Conservation (phyloP, 176 grass and related monocot genomes). For the Oryza glaberrima region DNA sequence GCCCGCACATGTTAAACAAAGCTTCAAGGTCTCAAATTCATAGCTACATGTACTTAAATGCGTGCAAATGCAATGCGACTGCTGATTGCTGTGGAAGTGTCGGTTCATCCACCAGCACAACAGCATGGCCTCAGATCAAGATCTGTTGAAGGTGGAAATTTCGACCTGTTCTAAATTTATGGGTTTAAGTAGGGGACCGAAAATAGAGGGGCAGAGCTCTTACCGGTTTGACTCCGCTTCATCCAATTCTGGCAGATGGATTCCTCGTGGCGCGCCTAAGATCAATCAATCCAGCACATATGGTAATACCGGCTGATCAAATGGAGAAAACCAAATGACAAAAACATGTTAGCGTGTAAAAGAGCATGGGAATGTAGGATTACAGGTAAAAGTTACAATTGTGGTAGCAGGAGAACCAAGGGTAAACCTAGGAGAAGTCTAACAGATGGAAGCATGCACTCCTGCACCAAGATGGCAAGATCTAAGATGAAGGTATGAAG, state of each 20-base stretch:
- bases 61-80: neutral
- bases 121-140: neutral
- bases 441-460: neutral
- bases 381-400: neutral
- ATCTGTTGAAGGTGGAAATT: neutral
- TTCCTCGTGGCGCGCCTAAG: neutral
- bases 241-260: neutral
- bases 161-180: neutral
- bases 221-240: conserved; percentile 12
- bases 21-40: neutral
- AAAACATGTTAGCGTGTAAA: neutral
- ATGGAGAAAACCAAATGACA: neutral
- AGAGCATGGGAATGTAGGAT: neutral
- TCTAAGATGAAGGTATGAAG: neutral
- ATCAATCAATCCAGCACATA: neutral
- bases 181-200: neutral
- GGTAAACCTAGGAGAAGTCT: neutral
- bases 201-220: neutral
- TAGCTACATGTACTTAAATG: neutral
- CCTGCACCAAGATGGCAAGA: neutral
- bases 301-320: neutral
- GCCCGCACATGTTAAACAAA: conserved; percentile 6
- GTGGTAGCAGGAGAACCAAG: neutral
- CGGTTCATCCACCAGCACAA: conserved; percentile 29
- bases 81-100: conserved; percentile 7